These are phyloP conservation scores for Geranium brycei DNA, from an alignment of 345 rosid species.

Conservation along the genomic window DNA sequence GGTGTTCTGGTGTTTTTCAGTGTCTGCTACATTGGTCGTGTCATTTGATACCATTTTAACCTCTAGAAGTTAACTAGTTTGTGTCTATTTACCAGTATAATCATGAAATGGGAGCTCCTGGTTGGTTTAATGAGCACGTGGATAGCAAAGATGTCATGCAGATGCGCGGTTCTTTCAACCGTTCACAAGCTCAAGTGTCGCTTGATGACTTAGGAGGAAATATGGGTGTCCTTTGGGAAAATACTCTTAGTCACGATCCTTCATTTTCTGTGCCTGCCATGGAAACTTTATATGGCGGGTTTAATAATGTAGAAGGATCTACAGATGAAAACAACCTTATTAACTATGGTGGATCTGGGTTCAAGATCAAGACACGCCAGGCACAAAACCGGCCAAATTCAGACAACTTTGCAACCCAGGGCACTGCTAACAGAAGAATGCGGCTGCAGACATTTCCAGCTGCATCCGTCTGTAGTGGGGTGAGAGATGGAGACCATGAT, in stretches of 20 bases:
- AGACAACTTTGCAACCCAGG: slow-evolving; percentile 24
- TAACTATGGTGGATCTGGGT: slow-evolving; percentile 25
- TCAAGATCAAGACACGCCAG: slow-evolving; percentile 38
- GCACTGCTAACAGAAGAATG: slow-evolving; percentile 29
- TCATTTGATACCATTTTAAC: not conserved
- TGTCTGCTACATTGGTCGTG: not conserved
- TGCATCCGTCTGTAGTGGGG: too few species aligned
- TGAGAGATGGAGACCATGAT: not conserved
- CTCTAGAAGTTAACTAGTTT: not conserved
- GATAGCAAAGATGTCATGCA: not conserved
- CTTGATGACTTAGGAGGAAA: not conserved
- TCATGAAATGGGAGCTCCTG: slow-evolving; percentile 14
- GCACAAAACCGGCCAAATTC: slow-evolving; percentile 18
- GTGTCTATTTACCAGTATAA: slow-evolving; percentile 13
- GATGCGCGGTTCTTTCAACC: not conserved
- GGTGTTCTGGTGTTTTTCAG: too few species aligned
- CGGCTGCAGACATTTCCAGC: too few species aligned
- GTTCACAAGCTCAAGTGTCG: not conserved
- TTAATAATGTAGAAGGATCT: slow-evolving; percentile 22
- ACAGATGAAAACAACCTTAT: slow-evolving; percentile 14
- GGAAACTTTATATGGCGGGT: slow-evolving; percentile 22
- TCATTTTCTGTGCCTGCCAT: slow-evolving; percentile 22
- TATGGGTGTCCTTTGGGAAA: slow-evolving; percentile 8
- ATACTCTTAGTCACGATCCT: slow-evolving; percentile 22
- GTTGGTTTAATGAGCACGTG: not conserved